A percentile compares a stretch with the other conserved stretches of the same genome.
Evolutionary conservation across 75 land plant genomes (phyloP).

Genomic region (Larix kaempferi): DNA sequence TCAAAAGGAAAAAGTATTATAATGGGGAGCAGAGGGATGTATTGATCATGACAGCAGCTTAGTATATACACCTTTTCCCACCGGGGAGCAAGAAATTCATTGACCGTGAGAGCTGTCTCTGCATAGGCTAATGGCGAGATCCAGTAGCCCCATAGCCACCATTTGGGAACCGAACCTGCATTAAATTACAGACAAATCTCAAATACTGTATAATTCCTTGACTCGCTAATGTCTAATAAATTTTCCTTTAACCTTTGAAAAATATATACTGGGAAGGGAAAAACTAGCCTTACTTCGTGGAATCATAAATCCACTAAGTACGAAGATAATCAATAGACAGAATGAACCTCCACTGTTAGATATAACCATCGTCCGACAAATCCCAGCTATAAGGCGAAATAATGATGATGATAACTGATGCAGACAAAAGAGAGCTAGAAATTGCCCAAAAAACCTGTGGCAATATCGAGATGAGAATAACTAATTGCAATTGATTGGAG

Average conservation of each 20-base stretch:
- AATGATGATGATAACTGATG: slow-evolving; percentile 73
- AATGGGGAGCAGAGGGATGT: not conserved
- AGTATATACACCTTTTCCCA: slow-evolving; percentile 29
- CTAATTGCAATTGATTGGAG: too few species aligned
- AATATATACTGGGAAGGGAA: slow-evolving; percentile 12
- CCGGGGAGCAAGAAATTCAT: slow-evolving; percentile 50
- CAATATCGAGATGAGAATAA: slow-evolving; percentile 9
- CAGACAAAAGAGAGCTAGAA: slow-evolving; percentile 41
- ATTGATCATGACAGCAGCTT: not conserved
- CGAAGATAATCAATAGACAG: slow-evolving; percentile 38
- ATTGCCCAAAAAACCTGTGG: slow-evolving; percentile 62
- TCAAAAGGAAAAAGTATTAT: too few species aligned
- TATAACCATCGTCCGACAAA: slow-evolving; percentile 54
- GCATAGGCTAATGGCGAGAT: slow-evolving; percentile 52
- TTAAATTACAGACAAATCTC: not conserved
- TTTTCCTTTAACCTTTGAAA: not conserved
- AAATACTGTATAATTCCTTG: not conserved
- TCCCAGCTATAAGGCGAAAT: slow-evolving; percentile 65
- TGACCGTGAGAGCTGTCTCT: slow-evolving; percentile 40
- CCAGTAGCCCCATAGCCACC: slow-evolving; percentile 75
- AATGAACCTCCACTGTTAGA: slow-evolving; percentile 61
- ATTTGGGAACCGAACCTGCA: slow-evolving; percentile 32
- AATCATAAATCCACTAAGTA: slow-evolving; percentile 58
- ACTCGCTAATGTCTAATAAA: not conserved
- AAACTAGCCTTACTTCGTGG: slow-evolving; percentile 40